phyloP scores from a whole-genome alignment of 306 rosid genomes.

The Prunus dulcis region DNA sequence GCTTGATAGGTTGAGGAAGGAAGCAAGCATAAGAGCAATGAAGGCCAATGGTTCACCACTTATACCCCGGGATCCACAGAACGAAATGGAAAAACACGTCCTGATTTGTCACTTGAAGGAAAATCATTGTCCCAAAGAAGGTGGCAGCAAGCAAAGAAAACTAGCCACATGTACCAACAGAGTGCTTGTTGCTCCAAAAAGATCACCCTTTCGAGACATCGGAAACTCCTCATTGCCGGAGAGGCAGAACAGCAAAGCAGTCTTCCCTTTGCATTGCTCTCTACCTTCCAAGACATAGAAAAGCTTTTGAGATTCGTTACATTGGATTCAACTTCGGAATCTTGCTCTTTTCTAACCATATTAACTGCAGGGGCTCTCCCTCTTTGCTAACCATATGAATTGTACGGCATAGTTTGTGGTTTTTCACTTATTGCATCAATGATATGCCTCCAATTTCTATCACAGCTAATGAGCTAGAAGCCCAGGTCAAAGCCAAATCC shows the following conservation, averaged over 20 bases:
- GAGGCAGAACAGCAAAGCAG: constrained; percentile 49
- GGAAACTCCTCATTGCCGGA: constrained; percentile 46
- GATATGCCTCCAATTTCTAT: neutral
- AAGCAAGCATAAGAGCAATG: constrained; percentile 15
- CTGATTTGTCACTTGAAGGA: constrained; percentile 68
- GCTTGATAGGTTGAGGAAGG: constrained; percentile 41
- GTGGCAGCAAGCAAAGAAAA: constrained; percentile 35
- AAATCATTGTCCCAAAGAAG: constrained; percentile 35
- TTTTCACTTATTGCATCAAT: neutral
- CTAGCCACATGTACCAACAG: constrained; percentile 12
- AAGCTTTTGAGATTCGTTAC: constrained; percentile 4
- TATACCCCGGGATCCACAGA: constrained; percentile 34
- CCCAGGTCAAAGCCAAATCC: no score
- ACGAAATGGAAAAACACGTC: constrained; percentile 73
- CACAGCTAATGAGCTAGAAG: neutral
- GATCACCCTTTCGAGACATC: constrained; percentile 61
- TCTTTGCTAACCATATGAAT: neutral
- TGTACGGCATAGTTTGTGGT: neutral
- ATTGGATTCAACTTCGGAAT: neutral
- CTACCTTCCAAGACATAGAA: constrained; percentile 32
- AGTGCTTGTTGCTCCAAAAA: constrained; percentile 24
- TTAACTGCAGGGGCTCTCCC: neutral
- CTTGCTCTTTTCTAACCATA: neutral
- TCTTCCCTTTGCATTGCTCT: constrained; percentile 43
- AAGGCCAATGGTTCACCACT: constrained; percentile 18